A percentile compares a stretch with the other conserved stretches of the same genome.
Conservation (phyloP, 805 yeast genomes). For the Zygoascus flipseniorum region DNA sequence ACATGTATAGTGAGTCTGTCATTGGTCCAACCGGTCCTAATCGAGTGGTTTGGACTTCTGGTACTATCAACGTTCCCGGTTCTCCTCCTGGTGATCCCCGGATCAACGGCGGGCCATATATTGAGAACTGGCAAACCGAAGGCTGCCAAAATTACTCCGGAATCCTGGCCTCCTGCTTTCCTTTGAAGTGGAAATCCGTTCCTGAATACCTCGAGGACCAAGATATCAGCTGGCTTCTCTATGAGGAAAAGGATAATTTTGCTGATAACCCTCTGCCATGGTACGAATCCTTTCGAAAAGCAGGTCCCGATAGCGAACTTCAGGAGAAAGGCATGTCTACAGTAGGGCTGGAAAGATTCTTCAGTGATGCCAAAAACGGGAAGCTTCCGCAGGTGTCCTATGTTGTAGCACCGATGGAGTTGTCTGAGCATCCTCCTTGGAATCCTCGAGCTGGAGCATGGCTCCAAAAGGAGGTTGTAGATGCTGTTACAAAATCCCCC, state of each 20-base stretch:
- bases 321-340: conserved; percentile 14
- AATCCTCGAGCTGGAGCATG: conserved; percentile 20
- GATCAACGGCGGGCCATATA: conserved; percentile 17
- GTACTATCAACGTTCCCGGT: conserved; percentile 18
- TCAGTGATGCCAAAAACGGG: conserved; percentile 17
- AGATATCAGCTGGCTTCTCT: conserved; percentile 18
- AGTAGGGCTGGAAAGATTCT: conserved; percentile 16
- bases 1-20: conserved; percentile 20
- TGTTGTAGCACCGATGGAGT: conserved; percentile 17
- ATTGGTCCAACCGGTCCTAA: conserved; percentile 22
- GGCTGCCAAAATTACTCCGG: conserved; percentile 14
- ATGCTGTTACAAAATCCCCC: conserved; percentile 16
- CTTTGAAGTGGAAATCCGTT: conserved; percentile 18
- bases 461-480: conserved; percentile 15
- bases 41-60: conserved; percentile 21
- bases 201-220: conserved; percentile 15
- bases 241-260: conserved; percentile 16
- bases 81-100: conserved; percentile 13
- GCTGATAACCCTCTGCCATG: conserved; percentile 18
- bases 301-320: conserved; percentile 5
- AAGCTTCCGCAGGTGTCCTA: conserved; percentile 21
- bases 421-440: conserved; percentile 22
- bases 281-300: conserved; percentile 14
- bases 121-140: conserved; percentile 16
- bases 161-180: conserved; percentile 16